Evolutionary conservation across 495 filamentous ascomycete species (phyloP).

Genomic region (Trichoderma parareesei): DNA sequence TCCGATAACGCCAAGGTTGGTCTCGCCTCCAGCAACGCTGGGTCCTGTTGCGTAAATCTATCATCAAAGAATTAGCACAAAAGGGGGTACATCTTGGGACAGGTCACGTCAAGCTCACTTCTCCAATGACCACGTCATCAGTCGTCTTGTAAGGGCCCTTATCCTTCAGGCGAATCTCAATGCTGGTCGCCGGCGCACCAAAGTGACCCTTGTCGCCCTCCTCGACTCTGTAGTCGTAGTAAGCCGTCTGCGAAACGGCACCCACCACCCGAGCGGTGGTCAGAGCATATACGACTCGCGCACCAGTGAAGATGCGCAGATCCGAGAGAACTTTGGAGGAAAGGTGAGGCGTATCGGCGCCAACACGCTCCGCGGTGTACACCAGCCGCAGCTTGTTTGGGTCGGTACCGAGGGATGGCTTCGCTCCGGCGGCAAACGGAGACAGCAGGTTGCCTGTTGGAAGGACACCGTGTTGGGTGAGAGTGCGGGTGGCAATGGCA

Average conservation of each 20-base stretch:
- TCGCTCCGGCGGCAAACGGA: conserved; percentile 50
- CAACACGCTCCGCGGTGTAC: conserved; percentile 54
- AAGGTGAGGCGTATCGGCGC: conserved; percentile 43
- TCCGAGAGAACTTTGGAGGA: conserved; percentile 65
- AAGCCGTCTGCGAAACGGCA: conserved; percentile 70
- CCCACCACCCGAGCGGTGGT: conserved; percentile 77
- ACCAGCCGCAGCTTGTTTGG: conserved; percentile 71
- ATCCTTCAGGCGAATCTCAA: conserved; percentile 66
- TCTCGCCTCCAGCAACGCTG: conserved; percentile 56
- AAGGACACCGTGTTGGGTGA: conserved; percentile 65
- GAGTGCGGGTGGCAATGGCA: conserved; percentile 57
- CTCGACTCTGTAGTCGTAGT: conserved; percentile 76
- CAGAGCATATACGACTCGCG: conserved; percentile 77
- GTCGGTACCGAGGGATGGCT: conserved; percentile 52
- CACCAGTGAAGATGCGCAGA: conserved; percentile 68
- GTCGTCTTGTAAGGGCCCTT: conserved; percentile 49
- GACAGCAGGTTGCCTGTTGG: conserved; percentile 55
- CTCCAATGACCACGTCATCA: conserved; percentile 51
- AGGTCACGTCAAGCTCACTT: conserved; percentile 34
- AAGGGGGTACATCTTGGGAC: conserved; percentile 5
- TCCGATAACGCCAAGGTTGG: conserved; percentile 48
- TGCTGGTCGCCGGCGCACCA: conserved; percentile 68
- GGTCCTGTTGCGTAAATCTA: conserved; percentile 60
- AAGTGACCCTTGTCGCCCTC: conserved; percentile 59
- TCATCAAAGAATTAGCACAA: conserved; percentile 12